A percentile compares a stretch with the other conserved stretches of the same genome.
Conservation (phyloP, 1,284 basidiomycete genomes). For the Cutaneotrichosporon cyanovorans region DNA sequence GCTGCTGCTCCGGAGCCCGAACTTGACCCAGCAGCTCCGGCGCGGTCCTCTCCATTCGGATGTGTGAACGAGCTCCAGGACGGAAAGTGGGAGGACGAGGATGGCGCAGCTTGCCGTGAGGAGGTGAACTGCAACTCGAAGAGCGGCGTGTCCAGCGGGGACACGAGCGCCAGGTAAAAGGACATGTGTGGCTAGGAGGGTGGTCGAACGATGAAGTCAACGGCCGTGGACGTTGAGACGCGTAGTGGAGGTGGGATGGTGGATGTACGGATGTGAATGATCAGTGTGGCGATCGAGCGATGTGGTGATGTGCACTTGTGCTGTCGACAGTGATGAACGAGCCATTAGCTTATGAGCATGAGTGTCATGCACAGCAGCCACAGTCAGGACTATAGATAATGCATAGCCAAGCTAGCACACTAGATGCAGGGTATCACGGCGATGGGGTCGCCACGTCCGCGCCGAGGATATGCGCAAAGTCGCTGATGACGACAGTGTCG, state of each 20-base stretch:
- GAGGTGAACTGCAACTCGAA: conserved; percentile 43
- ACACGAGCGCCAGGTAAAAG: conserved; percentile 47
- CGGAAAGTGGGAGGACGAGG: conserved; percentile 26
- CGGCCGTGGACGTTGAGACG: too few species aligned
- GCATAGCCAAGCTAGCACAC: too few species aligned
- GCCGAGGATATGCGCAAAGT: not conserved
- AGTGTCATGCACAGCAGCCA: too few species aligned
- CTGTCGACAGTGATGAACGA: too few species aligned
- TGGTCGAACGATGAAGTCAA: too few species aligned
- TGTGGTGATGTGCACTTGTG: too few species aligned
- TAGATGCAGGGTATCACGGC: not conserved
- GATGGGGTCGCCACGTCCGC: not conserved
- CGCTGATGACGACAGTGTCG: conserved; percentile 2
- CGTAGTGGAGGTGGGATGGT: too few species aligned
- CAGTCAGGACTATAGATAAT: too few species aligned
- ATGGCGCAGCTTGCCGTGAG: conserved; percentile 23
- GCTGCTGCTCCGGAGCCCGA: not conserved
- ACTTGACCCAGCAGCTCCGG: not conserved
- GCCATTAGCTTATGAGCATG: too few species aligned
- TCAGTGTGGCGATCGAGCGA: too few species aligned
- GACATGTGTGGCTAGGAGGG: conserved; percentile 28
- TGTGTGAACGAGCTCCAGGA: conserved; percentile 43
- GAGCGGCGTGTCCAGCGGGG: conserved; percentile 43
- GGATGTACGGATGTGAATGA: too few species aligned
- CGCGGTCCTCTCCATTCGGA: conserved; percentile 23